These are phyloP conservation scores for Vinca minor DNA, from an alignment of 257 asterid species.

Conservation along the genomic window DNA sequence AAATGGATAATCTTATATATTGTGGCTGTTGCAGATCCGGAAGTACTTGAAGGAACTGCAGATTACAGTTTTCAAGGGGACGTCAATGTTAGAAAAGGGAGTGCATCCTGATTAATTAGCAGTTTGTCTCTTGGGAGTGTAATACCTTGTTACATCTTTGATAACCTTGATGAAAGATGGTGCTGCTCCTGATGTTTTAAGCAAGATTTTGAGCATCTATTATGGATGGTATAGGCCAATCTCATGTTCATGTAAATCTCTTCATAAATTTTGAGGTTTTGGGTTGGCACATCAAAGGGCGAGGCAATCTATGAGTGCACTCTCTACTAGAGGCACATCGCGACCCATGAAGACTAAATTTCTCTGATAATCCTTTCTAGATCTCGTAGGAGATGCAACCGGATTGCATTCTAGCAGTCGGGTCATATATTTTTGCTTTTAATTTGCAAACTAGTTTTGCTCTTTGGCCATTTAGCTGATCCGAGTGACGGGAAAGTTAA, in stretches of 20 bases:
- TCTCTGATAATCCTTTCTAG: slow-evolving; percentile 12
- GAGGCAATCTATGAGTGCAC: not conserved
- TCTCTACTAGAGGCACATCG: no score
- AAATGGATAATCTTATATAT: slow-evolving; percentile 4
- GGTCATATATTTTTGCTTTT: not conserved
- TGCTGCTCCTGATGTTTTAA: slow-evolving; percentile 1
- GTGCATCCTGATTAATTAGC: slow-evolving; percentile 27
- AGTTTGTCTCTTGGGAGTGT: slow-evolving; percentile 1
- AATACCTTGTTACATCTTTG: slow-evolving; percentile 2
- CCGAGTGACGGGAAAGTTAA: not conserved
- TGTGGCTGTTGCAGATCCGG: slow-evolving; percentile 26
- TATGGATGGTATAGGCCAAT: no score
- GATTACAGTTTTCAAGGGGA: slow-evolving; percentile 77
- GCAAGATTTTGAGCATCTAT: not conserved
- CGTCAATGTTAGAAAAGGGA: slow-evolving; percentile 81
- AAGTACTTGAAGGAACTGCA: slow-evolving; percentile 66
- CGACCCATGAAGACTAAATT: not conserved
- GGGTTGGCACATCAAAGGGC: no score
- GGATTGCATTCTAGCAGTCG: not conserved
- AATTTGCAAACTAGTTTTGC: not conserved
- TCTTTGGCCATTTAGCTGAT: not conserved
- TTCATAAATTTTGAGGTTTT: no score
- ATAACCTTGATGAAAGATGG: not conserved
- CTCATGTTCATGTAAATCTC: no score
- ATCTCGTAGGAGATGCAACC: slow-evolving; percentile 4